Base-by-base conservation (phyloP, 495 filamentous ascomycete genomes). In the Chaetomium fimeti region DNA sequence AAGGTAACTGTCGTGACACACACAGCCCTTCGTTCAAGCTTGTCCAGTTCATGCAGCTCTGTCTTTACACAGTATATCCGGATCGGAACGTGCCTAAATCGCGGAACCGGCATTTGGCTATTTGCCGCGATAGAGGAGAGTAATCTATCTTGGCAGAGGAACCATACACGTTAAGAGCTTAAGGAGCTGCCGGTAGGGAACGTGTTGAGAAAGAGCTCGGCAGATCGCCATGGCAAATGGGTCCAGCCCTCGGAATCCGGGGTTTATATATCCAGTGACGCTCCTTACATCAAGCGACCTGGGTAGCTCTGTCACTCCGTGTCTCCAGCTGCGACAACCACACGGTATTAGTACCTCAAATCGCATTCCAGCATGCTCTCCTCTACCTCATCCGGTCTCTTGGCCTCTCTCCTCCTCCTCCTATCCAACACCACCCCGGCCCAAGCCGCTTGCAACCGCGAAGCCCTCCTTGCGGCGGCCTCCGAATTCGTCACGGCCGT, bases 381-480 rank as follows among this genome's bases (percentile, higher is more conserved):
- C 11, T 5, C 51, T 11, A 7, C 29, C 16, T 12, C 28, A 36
- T 29, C 52, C 52, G 2, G 5, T 3, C 24, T 52, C 4, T 18
- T 18, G 18, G 20, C 52, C 52, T 28, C 24, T 11, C 13, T 32
- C 52, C 27, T 36, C 6, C 29, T 55, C 12, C 52, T 55, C 52
- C 15, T 55, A 18, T 55, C 52, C 18, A 36, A n/a, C 6, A 18
- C 27, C 15, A n/a, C 52, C 27, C 52, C 29, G 0, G 8, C 29
- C 52, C 18, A 36, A n/a, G 52, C 52, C n/a, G 52, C 52, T 18
- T 80, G 78, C 61, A 76, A 76, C 5, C 69, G 78, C 40, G 76
- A 77, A 38, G 71, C 64, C 1, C 71, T 80, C 5, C 67, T 80
- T 0, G 75, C 75, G 2, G 71, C 75, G 11, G 76, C 78, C 11